Base-by-base conservation (phyloP, 2,329 filamentous ascomycete genomes). In the Trichoderma guizhouense region DNA sequence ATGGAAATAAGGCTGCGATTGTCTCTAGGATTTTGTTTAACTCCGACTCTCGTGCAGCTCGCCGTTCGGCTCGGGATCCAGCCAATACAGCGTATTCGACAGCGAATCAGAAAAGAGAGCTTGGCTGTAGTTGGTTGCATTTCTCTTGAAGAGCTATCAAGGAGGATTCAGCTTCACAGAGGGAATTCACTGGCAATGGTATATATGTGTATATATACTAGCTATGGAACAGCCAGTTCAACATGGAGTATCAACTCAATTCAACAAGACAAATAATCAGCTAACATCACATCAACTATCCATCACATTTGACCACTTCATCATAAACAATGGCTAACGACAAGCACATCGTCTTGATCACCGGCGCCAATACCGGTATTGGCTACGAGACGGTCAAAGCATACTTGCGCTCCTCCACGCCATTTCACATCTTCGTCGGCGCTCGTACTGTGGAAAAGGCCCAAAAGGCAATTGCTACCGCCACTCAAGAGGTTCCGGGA, bases 301-400 rank as follows among this genome's bases (percentile, higher is more conserved):
- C 43, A 51, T 51, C n/a, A 21, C 9, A 51, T 34, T 24, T 60
- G 11, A 60, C 21, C 21, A 14, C 57, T 34, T 30, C 14, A 57
- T 47, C 32, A 28, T 64, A n/a, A 71, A 71, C 21, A 32, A 78
- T 77, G 77, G 55, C 74, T 14, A 57, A 74, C 57, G 60, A 74
- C 63, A 78, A 76, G 74, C 78, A 77, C 55, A 81, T 88, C 72
- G 77, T 90, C n/a, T 78, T 91, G 57, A 84, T 91, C 73, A 91
- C 89, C 2, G 89, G 89, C 43, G 88, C 83, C 72, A 91, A 90
- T 75, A 89, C 85, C 0, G 89, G 89, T 18, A 84, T 92, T 24
- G 90, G 90, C 3, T 86, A 84, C 47, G 85, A 91, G 74, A 84
- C 82, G 8, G 84, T 90, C 64, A 89, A 86, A 73, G 85, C 87